Percentiles rank a stretch among this genome's conserved stretches.
phyloP scores from a whole-genome alignment of 2,329 filamentous ascomycete genomes.

The Pseudogymnoascus sp. region DNA sequence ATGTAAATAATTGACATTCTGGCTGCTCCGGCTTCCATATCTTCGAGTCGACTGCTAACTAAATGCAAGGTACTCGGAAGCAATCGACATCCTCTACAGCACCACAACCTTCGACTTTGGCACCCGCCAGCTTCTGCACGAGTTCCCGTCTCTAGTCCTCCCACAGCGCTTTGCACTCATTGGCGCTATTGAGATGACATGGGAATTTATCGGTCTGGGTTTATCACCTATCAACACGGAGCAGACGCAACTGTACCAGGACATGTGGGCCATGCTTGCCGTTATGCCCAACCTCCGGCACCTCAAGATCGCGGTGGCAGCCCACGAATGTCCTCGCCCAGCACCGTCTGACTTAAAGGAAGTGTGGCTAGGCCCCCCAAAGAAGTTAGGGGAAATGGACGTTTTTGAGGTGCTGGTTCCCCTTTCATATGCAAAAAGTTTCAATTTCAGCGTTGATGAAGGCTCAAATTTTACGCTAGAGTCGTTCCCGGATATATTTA shows the following conservation, averaged over 20 bases:
- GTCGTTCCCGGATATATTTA: neutral
- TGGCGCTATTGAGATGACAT: constrained; percentile 15
- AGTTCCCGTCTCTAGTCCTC: constrained; percentile 16
- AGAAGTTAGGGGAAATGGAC: neutral
- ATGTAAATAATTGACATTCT: constrained; percentile 10
- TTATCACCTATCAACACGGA: neutral
- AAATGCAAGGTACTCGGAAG: constrained; percentile 17
- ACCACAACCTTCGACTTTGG: constrained; percentile 22
- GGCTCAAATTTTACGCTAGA: neutral
- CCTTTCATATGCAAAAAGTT: neutral
- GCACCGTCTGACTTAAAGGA: neutral
- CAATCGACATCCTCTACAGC: constrained; percentile 19
- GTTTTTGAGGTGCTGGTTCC: constrained; percentile 6
- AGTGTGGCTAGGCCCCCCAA: constrained; percentile 3
- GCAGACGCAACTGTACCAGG: neutral
- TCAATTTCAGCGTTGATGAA: neutral
- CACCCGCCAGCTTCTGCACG: constrained; percentile 17
- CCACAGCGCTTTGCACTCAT: constrained; percentile 20
- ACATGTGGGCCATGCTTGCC: constrained; percentile 2
- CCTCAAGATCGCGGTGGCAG: neutral
- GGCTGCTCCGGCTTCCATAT: neutral
- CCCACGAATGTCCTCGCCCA: constrained; percentile 2
- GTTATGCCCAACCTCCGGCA: constrained; percentile 5
- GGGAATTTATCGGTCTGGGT: constrained; percentile 12
- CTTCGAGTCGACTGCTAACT: neutral